Conservation (phyloP, 495 filamentous ascomycete genomes). For the Aspergillus carlsbadensis region DNA sequence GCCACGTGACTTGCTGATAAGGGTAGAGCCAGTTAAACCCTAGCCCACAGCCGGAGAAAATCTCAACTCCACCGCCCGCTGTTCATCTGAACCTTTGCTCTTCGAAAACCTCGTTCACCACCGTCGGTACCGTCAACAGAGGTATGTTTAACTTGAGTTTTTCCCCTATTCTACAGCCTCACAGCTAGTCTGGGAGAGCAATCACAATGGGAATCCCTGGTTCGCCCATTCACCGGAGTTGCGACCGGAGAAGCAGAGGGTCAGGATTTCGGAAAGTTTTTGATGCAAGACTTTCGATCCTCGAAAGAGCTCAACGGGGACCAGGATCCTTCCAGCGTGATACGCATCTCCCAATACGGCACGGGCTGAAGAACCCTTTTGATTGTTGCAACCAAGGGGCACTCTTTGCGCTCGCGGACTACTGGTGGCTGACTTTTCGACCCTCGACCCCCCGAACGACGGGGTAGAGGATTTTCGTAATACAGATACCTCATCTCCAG, state of each 20-base stretch:
- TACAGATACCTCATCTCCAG: constrained; percentile 76
- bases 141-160: constrained; percentile 41
- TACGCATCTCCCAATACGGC: constrained; percentile 73
- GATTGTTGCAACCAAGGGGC: constrained; percentile 56
- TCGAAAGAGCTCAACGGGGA: background rate
- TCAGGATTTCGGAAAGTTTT: background rate
- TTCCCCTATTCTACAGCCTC: constrained; percentile 35
- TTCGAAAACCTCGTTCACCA: constrained; percentile 22
- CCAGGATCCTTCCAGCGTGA: constrained; percentile 41
- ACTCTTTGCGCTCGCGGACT: constrained; percentile 90
- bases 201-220: constrained; percentile 34
- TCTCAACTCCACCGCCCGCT: constrained; percentile 19
- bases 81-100: constrained; percentile 19
- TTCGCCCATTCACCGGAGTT: constrained; percentile 14
- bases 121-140: constrained; percentile 36
- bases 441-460: constrained; percentile 44
- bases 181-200: constrained; percentile 52
- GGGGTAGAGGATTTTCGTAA: background rate
- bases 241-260: constrained; percentile 12
- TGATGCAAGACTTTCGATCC: background rate
- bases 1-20: constrained; percentile 32
- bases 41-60: constrained; percentile 39
- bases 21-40: constrained; percentile 27
- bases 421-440: constrained; percentile 74
- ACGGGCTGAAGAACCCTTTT: constrained; percentile 92